These are phyloP conservation scores for Ogataea hybrid DNA, from an alignment of 1,139 yeast species.

Conservation along the genomic window DNA sequence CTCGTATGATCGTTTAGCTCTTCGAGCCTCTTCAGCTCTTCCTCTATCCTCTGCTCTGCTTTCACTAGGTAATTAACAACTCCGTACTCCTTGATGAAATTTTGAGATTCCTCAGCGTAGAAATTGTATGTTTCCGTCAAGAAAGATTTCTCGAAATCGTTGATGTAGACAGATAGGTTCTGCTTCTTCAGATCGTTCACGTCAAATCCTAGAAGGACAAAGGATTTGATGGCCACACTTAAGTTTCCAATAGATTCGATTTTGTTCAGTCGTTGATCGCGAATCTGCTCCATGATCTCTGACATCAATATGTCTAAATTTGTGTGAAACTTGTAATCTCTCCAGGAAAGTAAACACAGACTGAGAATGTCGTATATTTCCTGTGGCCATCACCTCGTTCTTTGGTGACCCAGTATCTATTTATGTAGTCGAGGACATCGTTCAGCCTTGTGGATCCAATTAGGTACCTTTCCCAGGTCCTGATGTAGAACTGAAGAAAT, in stretches of 20 bases:
- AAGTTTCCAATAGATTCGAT: constrained; percentile 66
- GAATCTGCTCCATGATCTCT: constrained; percentile 75
- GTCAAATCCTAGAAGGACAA: constrained; percentile 76
- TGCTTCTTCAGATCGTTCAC: constrained; percentile 81
- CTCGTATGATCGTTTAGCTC: constrained; percentile 87
- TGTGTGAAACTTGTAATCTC: constrained; percentile 64
- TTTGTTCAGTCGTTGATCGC: constrained; percentile 76
- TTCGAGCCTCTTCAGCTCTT: constrained; percentile 77
- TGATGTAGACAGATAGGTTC: constrained; percentile 76
- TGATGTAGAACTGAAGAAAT: constrained; percentile 80
- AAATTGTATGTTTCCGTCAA: constrained; percentile 71
- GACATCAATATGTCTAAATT: constrained; percentile 58
- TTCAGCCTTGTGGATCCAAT: constrained; percentile 91
- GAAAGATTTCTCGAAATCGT: constrained; percentile 75
- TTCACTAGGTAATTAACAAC: constrained; percentile 90
- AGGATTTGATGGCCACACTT: constrained; percentile 76
- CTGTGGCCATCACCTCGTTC: constrained; percentile 95
- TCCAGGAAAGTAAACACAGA: constrained; percentile 85
- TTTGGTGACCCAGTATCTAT: constrained; percentile 96
- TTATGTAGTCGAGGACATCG: constrained; percentile 93
- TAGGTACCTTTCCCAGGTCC: constrained; percentile 85
- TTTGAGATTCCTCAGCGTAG: constrained; percentile 67
- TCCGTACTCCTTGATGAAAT: constrained; percentile 67
- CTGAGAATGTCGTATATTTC: constrained; percentile 91
- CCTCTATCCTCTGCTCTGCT: constrained; percentile 78